These are phyloP conservation scores for Kodamaea plutei DNA, from an alignment of 1,139 yeast species.

Conservation along the genomic window DNA sequence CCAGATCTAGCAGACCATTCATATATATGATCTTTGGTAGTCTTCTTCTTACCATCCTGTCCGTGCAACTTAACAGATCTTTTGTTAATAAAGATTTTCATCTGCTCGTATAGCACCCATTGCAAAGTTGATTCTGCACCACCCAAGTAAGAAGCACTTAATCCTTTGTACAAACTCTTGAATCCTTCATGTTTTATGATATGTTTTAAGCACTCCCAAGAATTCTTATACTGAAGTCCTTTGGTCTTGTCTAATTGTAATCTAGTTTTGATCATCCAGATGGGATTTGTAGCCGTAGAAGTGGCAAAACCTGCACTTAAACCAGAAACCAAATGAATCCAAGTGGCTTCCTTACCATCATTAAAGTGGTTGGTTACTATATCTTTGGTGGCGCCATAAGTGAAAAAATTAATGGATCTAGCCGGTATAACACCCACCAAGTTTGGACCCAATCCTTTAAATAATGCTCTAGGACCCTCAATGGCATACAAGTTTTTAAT, in stretches of 20 bases:
- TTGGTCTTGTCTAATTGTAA: slow-evolving; percentile 79
- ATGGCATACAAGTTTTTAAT: slow-evolving; percentile 60
- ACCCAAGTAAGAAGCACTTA: slow-evolving; percentile 92
- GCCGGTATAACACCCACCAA: slow-evolving; percentile 99
- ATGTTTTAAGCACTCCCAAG: slow-evolving; percentile 77
- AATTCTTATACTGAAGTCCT: slow-evolving; percentile 67
- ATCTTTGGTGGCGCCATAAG: slow-evolving; percentile 90
- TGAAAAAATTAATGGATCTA: slow-evolving; percentile 91
- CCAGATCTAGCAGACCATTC: slow-evolving; percentile 98
- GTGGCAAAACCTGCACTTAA: slow-evolving; percentile 92
- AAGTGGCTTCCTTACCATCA: slow-evolving; percentile 72
- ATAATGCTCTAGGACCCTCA: slow-evolving; percentile 84
- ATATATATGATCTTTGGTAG: slow-evolving; percentile 60
- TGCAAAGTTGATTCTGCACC: slow-evolving; percentile 91
- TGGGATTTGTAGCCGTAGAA: slow-evolving; percentile 98
- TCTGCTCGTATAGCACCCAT: slow-evolving; percentile 95
- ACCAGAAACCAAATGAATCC: slow-evolving; percentile 88
- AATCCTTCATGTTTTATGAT: slow-evolving; percentile 77
- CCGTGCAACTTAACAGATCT: slow-evolving; percentile 50
- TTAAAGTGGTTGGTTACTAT: slow-evolving; percentile 60
- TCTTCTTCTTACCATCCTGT: slow-evolving; percentile 37
- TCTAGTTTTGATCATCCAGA: slow-evolving; percentile 95
- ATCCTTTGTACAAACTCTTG: slow-evolving; percentile 75
- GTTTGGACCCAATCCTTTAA: slow-evolving; percentile 94
- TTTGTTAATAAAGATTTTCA: slow-evolving; percentile 67